A percentile compares a stretch with the other conserved stretches of the same genome.
These are phyloP conservation scores for Gentiana straminea DNA, from an alignment of 257 asterid genomes.

Conservation along the genomic window DNA sequence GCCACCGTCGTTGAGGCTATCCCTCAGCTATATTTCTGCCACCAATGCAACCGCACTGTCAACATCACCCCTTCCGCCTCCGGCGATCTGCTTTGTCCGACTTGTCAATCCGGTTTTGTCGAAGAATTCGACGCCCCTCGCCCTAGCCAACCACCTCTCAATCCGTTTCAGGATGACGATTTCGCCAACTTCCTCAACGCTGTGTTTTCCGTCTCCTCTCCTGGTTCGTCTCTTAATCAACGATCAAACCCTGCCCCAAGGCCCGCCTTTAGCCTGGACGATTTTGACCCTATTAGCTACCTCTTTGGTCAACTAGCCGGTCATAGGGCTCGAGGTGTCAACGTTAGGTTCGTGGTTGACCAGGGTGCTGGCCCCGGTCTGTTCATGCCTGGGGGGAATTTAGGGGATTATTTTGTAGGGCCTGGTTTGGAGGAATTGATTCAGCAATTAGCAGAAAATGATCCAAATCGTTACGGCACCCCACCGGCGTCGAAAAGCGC, in stretches of 20 bases:
- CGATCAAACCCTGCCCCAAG: conserved; percentile 9
- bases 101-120: conserved; percentile 57
- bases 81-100: conserved; percentile 53
- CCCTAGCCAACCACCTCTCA: conserved; percentile 19
- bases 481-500: conserved; percentile 66
- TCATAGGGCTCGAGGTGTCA: conserved; percentile 50
- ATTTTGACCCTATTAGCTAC: conserved; percentile 36
- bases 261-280: conserved; percentile 18
- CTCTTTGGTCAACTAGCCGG: conserved; percentile 29
- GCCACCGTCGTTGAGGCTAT: conserved; percentile 45
- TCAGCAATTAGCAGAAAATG: conserved; percentile 73
- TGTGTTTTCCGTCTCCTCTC: conserved; percentile 17
- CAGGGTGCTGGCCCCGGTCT: conserved; percentile 19
- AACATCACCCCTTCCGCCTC: conserved; percentile 35
- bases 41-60: conserved; percentile 53
- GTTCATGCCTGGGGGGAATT: conserved; percentile 22
- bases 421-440: conserved; percentile 68
- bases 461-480: conserved; percentile 60
- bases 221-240: conserved; percentile 1
- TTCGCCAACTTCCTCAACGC: conserved; percentile 29
- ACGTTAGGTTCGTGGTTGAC: conserved; percentile 42
- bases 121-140: conserved; percentile 49
- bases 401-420: conserved; percentile 63
- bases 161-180: conserved; percentile 19
- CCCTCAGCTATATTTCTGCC: conserved; percentile 66